A percentile compares a stretch with the other conserved stretches of the same genome.
Evolutionary conservation across 768 basidiomycete species (phyloP).

Genomic region (Mycena albidolilacea): DNA sequence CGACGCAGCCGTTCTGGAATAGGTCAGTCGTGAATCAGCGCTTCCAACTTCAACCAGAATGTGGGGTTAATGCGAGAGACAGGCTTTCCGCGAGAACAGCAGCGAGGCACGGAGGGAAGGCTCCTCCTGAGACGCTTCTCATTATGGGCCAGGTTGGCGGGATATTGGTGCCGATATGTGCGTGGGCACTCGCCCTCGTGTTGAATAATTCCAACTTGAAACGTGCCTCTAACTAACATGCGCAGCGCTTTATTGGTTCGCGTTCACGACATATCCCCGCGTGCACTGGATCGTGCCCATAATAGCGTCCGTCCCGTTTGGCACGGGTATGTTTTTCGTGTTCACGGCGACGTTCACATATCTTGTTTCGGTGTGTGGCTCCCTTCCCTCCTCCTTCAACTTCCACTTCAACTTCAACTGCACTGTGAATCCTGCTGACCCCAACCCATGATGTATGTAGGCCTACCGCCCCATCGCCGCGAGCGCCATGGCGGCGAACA

Average conservation of each 20-base stretch:
- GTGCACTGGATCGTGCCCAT: slow-evolving; percentile 80
- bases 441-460: not conserved
- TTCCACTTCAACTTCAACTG: not conserved
- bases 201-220: slow-evolving; percentile 34
- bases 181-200: slow-evolving; percentile 50
- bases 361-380: slow-evolving; percentile 62
- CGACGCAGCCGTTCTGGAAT: slow-evolving; percentile 69
- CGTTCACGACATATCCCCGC: slow-evolving; percentile 64
- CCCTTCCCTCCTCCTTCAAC: not conserved
- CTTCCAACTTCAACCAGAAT: not conserved
- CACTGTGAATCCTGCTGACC: not conserved
- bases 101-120: slow-evolving; percentile 56
- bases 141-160: slow-evolving; percentile 80
- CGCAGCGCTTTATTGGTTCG: slow-evolving; percentile 73
- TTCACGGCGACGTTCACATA: slow-evolving; percentile 83
- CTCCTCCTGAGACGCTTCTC: slow-evolving; percentile 78
- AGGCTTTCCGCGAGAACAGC: slow-evolving; percentile 58
- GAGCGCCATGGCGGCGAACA: slow-evolving; percentile 78
- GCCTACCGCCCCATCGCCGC: slow-evolving; percentile 77
- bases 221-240: slow-evolving; percentile 46
- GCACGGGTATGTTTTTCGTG: slow-evolving; percentile 73
- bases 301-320: slow-evolving; percentile 76
- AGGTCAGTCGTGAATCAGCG: slow-evolving; percentile 56
- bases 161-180: slow-evolving; percentile 73
- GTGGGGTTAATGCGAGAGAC: slow-evolving; percentile 6